Percentiles rank a stretch among this genome's conserved stretches.
Evolutionary conservation across 139 green algal species (phyloP).

Genomic region (Tetratostichococcus sp.): DNA sequence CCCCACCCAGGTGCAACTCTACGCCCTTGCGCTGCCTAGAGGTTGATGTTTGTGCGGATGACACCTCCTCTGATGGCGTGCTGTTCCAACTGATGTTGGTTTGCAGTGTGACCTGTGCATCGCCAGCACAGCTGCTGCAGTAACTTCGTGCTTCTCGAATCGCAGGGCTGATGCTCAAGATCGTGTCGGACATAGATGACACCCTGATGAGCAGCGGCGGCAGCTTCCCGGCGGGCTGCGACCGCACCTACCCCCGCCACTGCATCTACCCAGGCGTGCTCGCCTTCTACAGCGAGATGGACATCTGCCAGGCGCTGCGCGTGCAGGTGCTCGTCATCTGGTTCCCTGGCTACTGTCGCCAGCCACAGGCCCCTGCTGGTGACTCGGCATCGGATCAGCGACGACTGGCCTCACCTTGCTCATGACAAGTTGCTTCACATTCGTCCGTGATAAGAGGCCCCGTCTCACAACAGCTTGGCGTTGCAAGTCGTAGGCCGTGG

Average conservation of each 20-base stretch:
- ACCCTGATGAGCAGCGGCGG: conserved; percentile 55
- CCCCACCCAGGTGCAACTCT: not conserved
- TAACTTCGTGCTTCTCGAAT: not conserved
- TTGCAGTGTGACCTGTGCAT: too few relatives aligned
- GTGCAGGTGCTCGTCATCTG: conserved; percentile 8
- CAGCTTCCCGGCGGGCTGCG: conserved; percentile 31
- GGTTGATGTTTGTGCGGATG: too few relatives aligned
- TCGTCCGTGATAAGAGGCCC: too few relatives aligned
- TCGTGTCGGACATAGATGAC: conserved; percentile 60
- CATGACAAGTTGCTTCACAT: too few relatives aligned
- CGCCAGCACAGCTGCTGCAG: too few relatives aligned
- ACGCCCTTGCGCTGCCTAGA: not conserved
- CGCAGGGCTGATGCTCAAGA: conserved; percentile 38
- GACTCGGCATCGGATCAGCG: too few relatives aligned
- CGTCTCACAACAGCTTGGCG: too few relatives aligned
- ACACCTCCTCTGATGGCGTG: too few relatives aligned
- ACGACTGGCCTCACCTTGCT: too few relatives aligned
- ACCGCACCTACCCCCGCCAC: conserved; percentile 19
- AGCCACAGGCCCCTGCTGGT: too few relatives aligned
- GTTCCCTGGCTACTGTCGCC: too few relatives aligned
- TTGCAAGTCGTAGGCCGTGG: not conserved
- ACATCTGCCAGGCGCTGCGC: conserved; percentile 19
- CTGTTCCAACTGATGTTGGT: too few relatives aligned
- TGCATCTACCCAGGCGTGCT: conserved; percentile 52
- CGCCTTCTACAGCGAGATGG: conserved; percentile 44